phyloP scores from a whole-genome alignment of 768 basidiomycete species.

The Asterophora lycoperdoides region DNA sequence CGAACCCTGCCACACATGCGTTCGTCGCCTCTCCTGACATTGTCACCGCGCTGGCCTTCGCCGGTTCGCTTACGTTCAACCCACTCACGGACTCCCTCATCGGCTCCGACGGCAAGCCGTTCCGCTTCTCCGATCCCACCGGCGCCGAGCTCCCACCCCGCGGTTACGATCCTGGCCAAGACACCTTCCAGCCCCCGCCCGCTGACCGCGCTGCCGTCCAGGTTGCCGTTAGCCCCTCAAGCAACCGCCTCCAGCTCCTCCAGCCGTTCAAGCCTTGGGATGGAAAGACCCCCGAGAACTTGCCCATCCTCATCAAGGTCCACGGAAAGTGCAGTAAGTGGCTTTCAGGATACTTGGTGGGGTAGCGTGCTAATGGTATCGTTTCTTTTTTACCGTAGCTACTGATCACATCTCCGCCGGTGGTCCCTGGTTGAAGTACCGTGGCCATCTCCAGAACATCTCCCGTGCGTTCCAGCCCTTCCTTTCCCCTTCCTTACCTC shows the following conservation, averaged over 20 bases:
- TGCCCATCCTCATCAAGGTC: conserved; percentile 97
- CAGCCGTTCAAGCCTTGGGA: conserved; percentile 90
- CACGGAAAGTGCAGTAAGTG: conserved; percentile 92
- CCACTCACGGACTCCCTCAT: conserved; percentile 86
- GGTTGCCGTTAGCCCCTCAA: conserved; percentile 81
- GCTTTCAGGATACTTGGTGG: background rate
- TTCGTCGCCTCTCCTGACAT: conserved; percentile 93
- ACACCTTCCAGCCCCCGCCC: conserved; percentile 97
- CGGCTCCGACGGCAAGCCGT: conserved; percentile 90
- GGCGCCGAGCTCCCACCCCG: conserved; percentile 92
- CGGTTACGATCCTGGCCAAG: conserved; percentile 94
- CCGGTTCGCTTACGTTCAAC: conserved; percentile 94
- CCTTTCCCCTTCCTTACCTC: conserved; percentile 6
- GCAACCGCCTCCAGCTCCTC: conserved; percentile 88
- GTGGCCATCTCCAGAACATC: conserved; percentile 98
- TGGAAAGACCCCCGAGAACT: conserved; percentile 83
- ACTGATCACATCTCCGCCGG: conserved; percentile 97
- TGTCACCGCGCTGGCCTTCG: conserved; percentile 96
- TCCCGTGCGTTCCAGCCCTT: conserved; percentile 55
- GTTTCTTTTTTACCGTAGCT: conserved; percentile 34
- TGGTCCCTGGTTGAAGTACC: conserved; percentile 99
- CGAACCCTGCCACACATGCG: conserved; percentile 97
- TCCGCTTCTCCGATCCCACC: conserved; percentile 92
- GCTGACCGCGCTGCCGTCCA: conserved; percentile 74
- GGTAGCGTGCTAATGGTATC: conserved; percentile 4